Evolutionary conservation across 2,329 filamentous ascomycete genomes (phyloP), one percentile per base, ranked within the genome.

Genomic region (Aspergillus fructus): DNA sequence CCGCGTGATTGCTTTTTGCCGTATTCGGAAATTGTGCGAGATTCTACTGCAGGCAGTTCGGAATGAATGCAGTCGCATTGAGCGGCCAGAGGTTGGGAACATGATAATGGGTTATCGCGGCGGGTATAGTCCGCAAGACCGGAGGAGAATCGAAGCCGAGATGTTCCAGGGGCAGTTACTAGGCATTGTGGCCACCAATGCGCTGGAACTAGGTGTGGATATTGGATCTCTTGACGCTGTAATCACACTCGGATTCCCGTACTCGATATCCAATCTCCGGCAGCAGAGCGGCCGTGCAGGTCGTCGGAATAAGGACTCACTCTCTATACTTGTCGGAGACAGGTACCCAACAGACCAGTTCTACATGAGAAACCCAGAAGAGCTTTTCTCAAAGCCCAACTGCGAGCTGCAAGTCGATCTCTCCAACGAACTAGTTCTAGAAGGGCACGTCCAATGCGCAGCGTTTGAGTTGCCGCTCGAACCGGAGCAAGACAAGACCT

Each of bases 101-200:
- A 81, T 93, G 47, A 91, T 99, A 1, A 97, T 96, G 92, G 91
- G 90, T 0, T 99, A 99, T 69, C 86, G 94, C 60, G 94, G 94
- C 23, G 94, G 94, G 0, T 99, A 99, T 69, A 96, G 93, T 3
- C 86, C 93, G 2, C 89, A 96, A 71, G 94, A 99, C 68, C 83
- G 94, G 55, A 85, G 94, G 17, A 82, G 84, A 55, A 97, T 99
- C 58, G 94, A 99, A 73, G 86, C 83, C 24, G 93, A 97, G 70
- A 97, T 99, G 94, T 99, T 99, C 65, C 90, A 96, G 55, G 94
- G 94, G 0, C 94, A 93, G 67, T 81, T 99, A 1, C 82, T 97
- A 59, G 94, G 94, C 1, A 96, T 99, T 56, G 87, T 99, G 33
- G 93, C 93, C 2, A 99, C 94, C 0, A 96, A 89, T 53, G 94